Evolutionary conservation across 306 rosid species (phyloP).

Genomic region (Alnus glutinosa): DNA sequence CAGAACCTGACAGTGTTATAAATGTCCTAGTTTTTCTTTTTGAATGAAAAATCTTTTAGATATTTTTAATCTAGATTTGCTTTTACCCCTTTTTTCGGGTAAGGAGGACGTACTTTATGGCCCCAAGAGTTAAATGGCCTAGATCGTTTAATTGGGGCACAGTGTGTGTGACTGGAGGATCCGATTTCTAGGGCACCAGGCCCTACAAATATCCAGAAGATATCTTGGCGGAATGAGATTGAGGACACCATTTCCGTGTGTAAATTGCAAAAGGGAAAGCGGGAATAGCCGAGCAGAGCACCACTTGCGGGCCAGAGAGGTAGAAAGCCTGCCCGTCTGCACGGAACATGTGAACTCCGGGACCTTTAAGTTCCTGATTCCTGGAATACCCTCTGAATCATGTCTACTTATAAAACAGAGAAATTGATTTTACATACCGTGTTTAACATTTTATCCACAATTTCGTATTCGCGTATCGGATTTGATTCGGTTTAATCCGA

Average conservation of each 20-base stretch:
- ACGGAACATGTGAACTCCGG: conserved; percentile 75
- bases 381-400: conserved; percentile 35
- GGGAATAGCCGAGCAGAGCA: conserved; percentile 44
- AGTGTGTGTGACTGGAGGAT: background rate
- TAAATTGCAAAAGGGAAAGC: conserved; percentile 38
- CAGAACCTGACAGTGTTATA: no score
- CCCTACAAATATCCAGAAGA: conserved; percentile 6
- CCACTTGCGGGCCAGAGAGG: conserved; percentile 56
- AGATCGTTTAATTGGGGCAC: background rate
- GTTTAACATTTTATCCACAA: background rate
- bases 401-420: background rate
- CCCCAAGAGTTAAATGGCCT: no score
- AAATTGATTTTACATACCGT: background rate
- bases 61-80: no score
- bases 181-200: conserved; percentile 20
- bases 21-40: no score
- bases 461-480: no score
- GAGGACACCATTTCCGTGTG: conserved; percentile 30
- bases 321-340: conserved; percentile 72
- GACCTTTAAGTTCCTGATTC: conserved; percentile 35
- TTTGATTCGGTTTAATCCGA: no score
- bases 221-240: conserved; percentile 28
- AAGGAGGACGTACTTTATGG: no score
- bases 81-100: background rate
- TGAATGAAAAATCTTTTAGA: no score